A percentile compares a stretch with the other conserved stretches of the same genome.
Conservation (phyloP, 75 land plant genomes). For the Picea sitchensis region DNA sequence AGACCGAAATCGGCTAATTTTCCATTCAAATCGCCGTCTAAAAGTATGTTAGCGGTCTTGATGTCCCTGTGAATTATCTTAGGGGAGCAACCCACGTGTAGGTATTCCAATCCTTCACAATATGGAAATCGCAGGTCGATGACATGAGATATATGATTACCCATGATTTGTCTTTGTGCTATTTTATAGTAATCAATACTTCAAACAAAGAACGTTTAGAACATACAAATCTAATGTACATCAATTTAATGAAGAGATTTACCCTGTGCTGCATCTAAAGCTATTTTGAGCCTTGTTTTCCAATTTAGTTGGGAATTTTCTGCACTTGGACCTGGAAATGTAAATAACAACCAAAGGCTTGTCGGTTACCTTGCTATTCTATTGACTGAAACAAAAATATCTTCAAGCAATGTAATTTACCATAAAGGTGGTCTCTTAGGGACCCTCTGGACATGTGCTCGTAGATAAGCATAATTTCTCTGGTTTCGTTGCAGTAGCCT, state of each 20-base stretch:
- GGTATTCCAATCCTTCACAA: constrained; percentile 17
- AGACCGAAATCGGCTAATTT: constrained; percentile 36
- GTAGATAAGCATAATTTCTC: constrained; percentile 39
- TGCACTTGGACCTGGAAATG: background rate
- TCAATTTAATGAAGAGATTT: background rate
- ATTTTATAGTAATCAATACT: no score
- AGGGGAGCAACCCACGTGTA: constrained; percentile 16
- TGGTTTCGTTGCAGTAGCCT: constrained; percentile 35
- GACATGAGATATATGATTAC: background rate
- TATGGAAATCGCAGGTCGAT: background rate
- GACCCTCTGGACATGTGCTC: constrained; percentile 41
- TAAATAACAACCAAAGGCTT: background rate
- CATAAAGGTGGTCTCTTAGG: constrained; percentile 38
- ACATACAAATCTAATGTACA: no score
- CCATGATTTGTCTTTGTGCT: no score
- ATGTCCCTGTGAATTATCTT: constrained; percentile 42
- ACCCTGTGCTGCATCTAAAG: background rate
- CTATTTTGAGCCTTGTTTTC: constrained; percentile 8
- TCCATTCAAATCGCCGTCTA: constrained; percentile 22
- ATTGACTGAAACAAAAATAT: no score
- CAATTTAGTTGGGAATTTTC: background rate
- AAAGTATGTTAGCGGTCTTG: constrained; percentile 29
- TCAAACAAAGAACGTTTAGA: no score
- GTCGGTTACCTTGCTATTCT: background rate
- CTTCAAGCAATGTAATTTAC: constrained; percentile 4